These are phyloP conservation scores for Arctostaphylos glauca DNA, from an alignment of 148 eudicot genomes.

Conservation along the genomic window DNA sequence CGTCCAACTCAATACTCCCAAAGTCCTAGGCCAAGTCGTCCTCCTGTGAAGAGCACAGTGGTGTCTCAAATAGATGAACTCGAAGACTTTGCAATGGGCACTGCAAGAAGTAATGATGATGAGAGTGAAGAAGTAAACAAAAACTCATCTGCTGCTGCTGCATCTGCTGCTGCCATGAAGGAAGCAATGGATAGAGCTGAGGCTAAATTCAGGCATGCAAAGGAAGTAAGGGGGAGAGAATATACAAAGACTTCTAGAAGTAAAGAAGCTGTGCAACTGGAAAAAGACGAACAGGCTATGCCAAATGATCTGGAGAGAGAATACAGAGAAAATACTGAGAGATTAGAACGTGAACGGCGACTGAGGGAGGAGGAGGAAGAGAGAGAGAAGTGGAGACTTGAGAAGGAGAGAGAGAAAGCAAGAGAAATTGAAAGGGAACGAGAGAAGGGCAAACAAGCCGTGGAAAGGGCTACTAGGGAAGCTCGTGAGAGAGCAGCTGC, in stretches of 20 bases:
- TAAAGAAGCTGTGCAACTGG: conserved; percentile 58
- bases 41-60: conserved; percentile 38
- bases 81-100: conserved; percentile 68
- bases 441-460: conserved; percentile 80
- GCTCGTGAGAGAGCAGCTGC: conserved; percentile 72
- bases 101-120: conserved; percentile 38
- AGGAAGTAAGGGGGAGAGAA: conserved; percentile 82
- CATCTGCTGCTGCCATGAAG: conserved; percentile 98
- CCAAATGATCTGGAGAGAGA: conserved; percentile 56
- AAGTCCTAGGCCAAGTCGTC: conserved; percentile 45
- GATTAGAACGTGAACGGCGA: conserved; percentile 52
- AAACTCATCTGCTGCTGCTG: conserved; percentile 71
- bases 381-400: conserved; percentile 61
- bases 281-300: conserved; percentile 49
- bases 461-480: conserved; percentile 92
- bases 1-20: conserved; percentile 38
- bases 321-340: conserved; percentile 59
- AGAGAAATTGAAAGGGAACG: conserved; percentile 66
- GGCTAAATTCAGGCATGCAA: conserved; percentile 90
- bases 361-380: conserved; percentile 77
- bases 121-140: conserved; percentile 55
- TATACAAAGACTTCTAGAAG: conserved; percentile 64
- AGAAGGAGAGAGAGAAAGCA: conserved; percentile 65
- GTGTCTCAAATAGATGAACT: conserved; percentile 72
- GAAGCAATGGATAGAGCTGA: conserved; percentile 98